Base-by-base conservation (phyloP, 495 filamentous ascomycete genomes). In the Xylona heveae region DNA sequence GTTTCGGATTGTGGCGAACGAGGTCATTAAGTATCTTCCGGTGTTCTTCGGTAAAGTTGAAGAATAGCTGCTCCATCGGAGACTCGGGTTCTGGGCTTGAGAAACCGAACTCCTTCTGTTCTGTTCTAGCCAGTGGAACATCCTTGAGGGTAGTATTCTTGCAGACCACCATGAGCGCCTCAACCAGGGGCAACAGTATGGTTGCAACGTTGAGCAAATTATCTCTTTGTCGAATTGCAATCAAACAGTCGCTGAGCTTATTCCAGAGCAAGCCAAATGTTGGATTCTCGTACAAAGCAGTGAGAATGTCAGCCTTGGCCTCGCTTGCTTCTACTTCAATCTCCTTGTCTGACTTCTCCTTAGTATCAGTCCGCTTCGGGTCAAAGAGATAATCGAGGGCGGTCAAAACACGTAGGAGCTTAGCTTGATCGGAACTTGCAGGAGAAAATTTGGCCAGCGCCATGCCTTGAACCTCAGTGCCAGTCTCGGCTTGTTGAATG, bases 111-210 rank as follows among this genome's bases (percentile, higher is more conserved):
- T 85, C 75, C 46, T 76, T 77, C 41, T 53, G 59, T 10, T 3
- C 9, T 7, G 16, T 12, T 24, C 16, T 28, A 17, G 25, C 23
- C 17, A 13, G 45, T 1, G 66, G 51, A 34, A 73, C 64, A 30
- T 74, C 71, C 43, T 90, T 81, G 24, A 85, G 54, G 2, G 81
- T 79, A 10, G 72, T 78, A 51, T 95, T 93, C 59, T 94, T 95
- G 66, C 90, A 95, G 22, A 95, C 84, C 31, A 99, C 90, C 90
- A 99, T 95, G 41, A 99, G 59, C 16, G 81, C 76, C 49, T 99
- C 88, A 33, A 95, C 91, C 19, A 94, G 56, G 16, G 88, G 90
- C 19, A 94, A 60, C 17, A 99, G 67, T 38, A 94, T 92, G 6
- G 83, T 93, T 24, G 88, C 88, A 32, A 95, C 79, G 45, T 94